Evolutionary conservation across 208 protist species (phyloP).

Genomic region (Leptomonas pyrrhocoris): DNA sequence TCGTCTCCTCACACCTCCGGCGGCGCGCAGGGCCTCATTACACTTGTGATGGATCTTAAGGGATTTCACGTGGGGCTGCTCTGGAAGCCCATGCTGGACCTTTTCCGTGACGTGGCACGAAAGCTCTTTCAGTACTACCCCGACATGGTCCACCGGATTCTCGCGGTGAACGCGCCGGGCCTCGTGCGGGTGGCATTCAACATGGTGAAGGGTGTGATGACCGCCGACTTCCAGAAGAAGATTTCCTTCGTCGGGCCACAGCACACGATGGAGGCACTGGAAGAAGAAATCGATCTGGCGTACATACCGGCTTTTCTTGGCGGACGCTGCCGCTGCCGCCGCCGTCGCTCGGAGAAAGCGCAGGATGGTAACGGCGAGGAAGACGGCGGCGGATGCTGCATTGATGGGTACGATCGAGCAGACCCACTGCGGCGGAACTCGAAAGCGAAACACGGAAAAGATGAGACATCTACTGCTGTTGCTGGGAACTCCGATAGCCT

Average conservation of each 20-base stretch:
- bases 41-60: conserved; percentile 45
- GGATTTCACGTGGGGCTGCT: conserved; percentile 38
- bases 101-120: conserved; percentile 32
- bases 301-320: conserved; percentile 48
- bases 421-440: conserved; percentile 11
- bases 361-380: conserved; percentile 2
- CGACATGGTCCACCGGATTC: conserved; percentile 50
- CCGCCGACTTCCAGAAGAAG: conserved; percentile 37
- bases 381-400: conserved; percentile 1
- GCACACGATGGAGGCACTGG: conserved; percentile 31
- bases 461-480: not conserved
- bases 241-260: conserved; percentile 43
- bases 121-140: conserved; percentile 58
- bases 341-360: conserved; percentile 15
- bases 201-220: conserved; percentile 25
- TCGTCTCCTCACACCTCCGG: conserved; percentile 1
- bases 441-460: conserved; percentile 1
- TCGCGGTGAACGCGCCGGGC: conserved; percentile 53
- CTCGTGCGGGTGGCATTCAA: conserved; percentile 34
- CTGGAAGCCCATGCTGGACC: conserved; percentile 33
- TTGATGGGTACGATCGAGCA: conserved; percentile 19
- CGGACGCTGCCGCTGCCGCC: conserved; percentile 39
- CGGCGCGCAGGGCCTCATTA: conserved; percentile 25
- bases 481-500: not conserved
- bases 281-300: conserved; percentile 39